Percentiles rank a stretch among this genome's conserved stretches.
Conservation (phyloP, 176 grass and related monocot species). For the Rhipidocladum racemiflorum region DNA sequence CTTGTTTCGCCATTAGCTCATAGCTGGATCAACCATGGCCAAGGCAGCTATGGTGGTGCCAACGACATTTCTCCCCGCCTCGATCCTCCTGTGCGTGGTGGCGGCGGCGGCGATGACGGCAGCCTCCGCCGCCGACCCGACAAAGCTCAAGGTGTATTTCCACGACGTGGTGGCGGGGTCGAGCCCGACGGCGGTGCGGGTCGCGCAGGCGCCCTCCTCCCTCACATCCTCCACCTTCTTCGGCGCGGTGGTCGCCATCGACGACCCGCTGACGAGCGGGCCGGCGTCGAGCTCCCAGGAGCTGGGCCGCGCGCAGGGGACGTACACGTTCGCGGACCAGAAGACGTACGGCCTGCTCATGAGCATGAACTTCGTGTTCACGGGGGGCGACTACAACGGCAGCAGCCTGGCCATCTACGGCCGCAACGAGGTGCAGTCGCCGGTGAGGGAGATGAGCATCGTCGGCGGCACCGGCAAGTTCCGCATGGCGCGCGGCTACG, state of each 20-base stretch:
- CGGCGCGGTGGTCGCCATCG: constrained; percentile 59
- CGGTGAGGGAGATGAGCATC: constrained; percentile 67
- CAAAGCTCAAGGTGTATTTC: constrained; percentile 58
- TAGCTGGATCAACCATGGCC: constrained; percentile 6
- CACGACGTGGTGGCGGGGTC: constrained; percentile 51
- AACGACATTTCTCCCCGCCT: neutral
- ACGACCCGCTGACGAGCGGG: constrained; percentile 59
- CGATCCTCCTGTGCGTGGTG: neutral
- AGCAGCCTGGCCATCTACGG: constrained; percentile 59
- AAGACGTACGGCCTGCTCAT: constrained; percentile 41
- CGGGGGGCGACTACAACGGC: constrained; percentile 61
- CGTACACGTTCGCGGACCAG: constrained; percentile 51
- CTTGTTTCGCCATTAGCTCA: neutral
- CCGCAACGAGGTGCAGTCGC: constrained; percentile 43
- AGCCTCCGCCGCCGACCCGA: neutral
- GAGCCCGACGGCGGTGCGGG: constrained; percentile 42
- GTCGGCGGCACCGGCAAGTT: constrained; percentile 70
- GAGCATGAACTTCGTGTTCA: constrained; percentile 77
- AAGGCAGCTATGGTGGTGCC: neutral
- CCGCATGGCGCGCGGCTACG: constrained; percentile 52
- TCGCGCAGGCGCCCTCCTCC: constrained; percentile 38
- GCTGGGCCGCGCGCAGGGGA: constrained; percentile 69
- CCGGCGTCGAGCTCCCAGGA: constrained; percentile 11
- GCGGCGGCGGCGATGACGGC: too few species aligned
- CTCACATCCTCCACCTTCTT: constrained; percentile 42